Conservation (phyloP, 2,329 filamentous ascomycete genomes). For the Monilinia polystroma region DNA sequence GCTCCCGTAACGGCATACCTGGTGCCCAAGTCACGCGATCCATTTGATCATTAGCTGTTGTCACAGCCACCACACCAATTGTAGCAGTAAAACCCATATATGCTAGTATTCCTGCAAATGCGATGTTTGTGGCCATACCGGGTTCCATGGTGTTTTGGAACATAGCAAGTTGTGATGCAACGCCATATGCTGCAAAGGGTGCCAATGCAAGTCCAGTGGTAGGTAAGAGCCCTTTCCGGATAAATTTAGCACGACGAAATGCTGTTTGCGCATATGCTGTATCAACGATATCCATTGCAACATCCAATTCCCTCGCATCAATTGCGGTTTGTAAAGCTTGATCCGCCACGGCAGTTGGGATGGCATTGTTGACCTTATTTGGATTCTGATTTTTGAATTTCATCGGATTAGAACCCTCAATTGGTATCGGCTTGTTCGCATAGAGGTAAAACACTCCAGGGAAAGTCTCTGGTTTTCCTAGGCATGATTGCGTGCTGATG, state of each 20-base stretch:
- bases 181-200: slow-evolving; percentile 66
- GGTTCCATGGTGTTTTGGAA: slow-evolving; percentile 77
- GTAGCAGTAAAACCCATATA: slow-evolving; percentile 80
- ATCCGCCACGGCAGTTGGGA: slow-evolving; percentile 69
- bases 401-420: slow-evolving; percentile 57
- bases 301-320: slow-evolving; percentile 70
- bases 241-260: slow-evolving; percentile 64
- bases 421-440: slow-evolving; percentile 74
- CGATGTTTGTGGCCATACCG: slow-evolving; percentile 69
- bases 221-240: slow-evolving; percentile 63
- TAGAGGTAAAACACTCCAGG: slow-evolving; percentile 80
- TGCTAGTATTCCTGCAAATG: slow-evolving; percentile 76
- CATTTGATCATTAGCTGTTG: slow-evolving; percentile 94
- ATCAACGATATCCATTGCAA: slow-evolving; percentile 74
- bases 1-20: slow-evolving; percentile 74
- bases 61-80: slow-evolving; percentile 78
- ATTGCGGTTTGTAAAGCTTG: slow-evolving; percentile 78
- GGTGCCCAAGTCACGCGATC: slow-evolving; percentile 85
- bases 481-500: slow-evolving; percentile 70
- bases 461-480: slow-evolving; percentile 72
- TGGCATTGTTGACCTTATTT: slow-evolving; percentile 66
- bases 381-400: slow-evolving; percentile 64
- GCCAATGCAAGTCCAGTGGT: slow-evolving; percentile 54
- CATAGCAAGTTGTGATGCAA: slow-evolving; percentile 65
- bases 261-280: slow-evolving; percentile 65